These are phyloP conservation scores for Roridomyces roridus DNA, from an alignment of 768 basidiomycete species.

Conservation along the genomic window DNA sequence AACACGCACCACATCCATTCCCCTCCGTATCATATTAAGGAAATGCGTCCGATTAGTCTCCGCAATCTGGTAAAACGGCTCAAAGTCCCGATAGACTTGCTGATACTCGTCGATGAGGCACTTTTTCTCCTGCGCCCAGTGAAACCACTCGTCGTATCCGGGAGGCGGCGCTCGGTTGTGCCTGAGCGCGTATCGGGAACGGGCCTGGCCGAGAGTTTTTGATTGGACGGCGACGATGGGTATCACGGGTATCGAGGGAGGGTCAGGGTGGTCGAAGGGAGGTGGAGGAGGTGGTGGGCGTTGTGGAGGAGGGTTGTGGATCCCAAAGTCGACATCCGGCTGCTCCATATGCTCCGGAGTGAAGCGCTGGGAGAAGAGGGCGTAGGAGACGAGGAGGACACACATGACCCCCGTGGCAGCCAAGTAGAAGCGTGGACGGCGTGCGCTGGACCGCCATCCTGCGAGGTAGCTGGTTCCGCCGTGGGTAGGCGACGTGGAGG, in stretches of 20 bases:
- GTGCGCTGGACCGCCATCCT: too few species aligned
- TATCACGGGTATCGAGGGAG: neutral
- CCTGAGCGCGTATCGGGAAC: neutral
- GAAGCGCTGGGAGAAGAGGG: too few species aligned
- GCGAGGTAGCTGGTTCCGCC: too few species aligned
- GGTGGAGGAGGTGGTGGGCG: too few species aligned
- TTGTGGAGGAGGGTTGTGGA: too few species aligned
- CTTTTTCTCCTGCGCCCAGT: neutral
- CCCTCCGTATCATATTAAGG: neutral
- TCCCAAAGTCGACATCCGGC: too few species aligned
- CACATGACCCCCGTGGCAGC: too few species aligned
- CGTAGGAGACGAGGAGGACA: too few species aligned
- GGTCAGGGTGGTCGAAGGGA: too few species aligned
- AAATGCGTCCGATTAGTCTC: neutral
- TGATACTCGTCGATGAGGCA: neutral
- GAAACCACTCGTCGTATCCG: neutral
- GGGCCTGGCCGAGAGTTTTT: neutral
- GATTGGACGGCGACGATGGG: neutral
- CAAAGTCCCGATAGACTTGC: neutral
- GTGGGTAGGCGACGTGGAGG: too few species aligned
- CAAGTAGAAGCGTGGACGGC: too few species aligned
- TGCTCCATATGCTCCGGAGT: too few species aligned
- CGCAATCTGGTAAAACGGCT: neutral
- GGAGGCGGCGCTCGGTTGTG: neutral
- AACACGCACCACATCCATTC: neutral